Conservation (phyloP, 805 yeast genomes). For the Starmerella etchellsii region DNA sequence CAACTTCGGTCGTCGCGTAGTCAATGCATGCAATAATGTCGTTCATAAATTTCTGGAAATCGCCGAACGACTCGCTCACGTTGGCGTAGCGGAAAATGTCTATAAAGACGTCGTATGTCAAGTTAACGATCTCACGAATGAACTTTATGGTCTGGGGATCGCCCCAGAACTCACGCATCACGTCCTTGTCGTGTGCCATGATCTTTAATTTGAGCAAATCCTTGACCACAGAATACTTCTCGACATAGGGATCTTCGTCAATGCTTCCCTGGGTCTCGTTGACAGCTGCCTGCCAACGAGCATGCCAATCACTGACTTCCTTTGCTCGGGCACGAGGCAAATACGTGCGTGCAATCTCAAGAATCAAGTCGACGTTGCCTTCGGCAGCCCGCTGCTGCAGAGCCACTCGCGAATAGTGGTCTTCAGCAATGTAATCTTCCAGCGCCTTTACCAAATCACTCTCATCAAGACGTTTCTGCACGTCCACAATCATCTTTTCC, state of each 20-base stretch:
- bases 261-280: constrained; percentile 16
- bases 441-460: constrained; percentile 20
- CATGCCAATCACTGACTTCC: constrained; percentile 24
- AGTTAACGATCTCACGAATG: constrained; percentile 56
- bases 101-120: constrained; percentile 65
- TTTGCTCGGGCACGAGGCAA: constrained; percentile 13
- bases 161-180: constrained; percentile 66
- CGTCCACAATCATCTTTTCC: constrained; percentile 38
- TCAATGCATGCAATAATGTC: constrained; percentile 53
- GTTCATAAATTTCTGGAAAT: constrained; percentile 50
- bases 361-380: constrained; percentile 17
- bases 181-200: constrained; percentile 61
- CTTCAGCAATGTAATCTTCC: constrained; percentile 17
- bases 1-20: constrained; percentile 36
- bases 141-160: constrained; percentile 72
- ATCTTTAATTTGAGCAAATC: constrained; percentile 51
- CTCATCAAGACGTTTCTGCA: constrained; percentile 32
- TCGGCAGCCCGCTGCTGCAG: constrained; percentile 23
- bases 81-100: constrained; percentile 53
- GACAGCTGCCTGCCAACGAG: constrained; percentile 29
- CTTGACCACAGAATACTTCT: constrained; percentile 41
- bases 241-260: constrained; percentile 27
- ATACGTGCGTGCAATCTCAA: constrained; percentile 13
- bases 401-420: constrained; percentile 21
- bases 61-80: constrained; percentile 50